Conservation (phyloP, 2,329 filamentous ascomycete genomes). For the Colletotrichum sp. region DNA sequence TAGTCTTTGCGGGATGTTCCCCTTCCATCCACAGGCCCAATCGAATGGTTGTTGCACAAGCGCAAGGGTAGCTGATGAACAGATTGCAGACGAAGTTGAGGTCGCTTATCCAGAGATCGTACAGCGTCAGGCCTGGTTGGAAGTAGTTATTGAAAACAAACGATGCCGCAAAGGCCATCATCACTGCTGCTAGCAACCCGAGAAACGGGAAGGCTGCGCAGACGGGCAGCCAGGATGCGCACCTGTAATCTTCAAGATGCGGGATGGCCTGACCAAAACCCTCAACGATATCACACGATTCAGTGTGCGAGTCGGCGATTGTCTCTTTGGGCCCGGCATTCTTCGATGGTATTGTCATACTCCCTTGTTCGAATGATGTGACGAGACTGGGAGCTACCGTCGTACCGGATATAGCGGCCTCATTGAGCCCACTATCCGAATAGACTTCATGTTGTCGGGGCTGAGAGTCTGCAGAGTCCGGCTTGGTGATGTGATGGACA, state of each 20-base stretch:
- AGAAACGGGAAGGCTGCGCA: background rate
- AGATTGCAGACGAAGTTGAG: background rate
- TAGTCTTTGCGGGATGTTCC: background rate
- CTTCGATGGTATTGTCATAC: background rate
- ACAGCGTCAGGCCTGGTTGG: background rate
- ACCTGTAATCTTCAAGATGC: background rate
- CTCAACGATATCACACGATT: rapidly evolving
- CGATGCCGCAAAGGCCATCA: background rate
- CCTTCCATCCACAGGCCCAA: background rate
- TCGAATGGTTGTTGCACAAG: background rate
- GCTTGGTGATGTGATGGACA: background rate
- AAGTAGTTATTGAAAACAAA: background rate
- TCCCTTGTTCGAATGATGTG: background rate
- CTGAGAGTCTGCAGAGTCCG: background rate
- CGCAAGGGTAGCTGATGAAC: background rate
- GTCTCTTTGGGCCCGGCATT: background rate
- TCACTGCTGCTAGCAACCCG: background rate
- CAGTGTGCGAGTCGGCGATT: background rate
- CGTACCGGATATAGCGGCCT: background rate
- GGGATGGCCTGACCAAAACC: background rate
- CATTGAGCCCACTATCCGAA: background rate
- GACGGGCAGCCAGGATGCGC: background rate
- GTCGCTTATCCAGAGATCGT: background rate
- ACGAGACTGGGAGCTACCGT: background rate
- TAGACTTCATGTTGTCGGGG: background rate